Evolutionary conservation across 306 rosid genomes (phyloP).

Genomic region (Dicorynia guianensis): DNA sequence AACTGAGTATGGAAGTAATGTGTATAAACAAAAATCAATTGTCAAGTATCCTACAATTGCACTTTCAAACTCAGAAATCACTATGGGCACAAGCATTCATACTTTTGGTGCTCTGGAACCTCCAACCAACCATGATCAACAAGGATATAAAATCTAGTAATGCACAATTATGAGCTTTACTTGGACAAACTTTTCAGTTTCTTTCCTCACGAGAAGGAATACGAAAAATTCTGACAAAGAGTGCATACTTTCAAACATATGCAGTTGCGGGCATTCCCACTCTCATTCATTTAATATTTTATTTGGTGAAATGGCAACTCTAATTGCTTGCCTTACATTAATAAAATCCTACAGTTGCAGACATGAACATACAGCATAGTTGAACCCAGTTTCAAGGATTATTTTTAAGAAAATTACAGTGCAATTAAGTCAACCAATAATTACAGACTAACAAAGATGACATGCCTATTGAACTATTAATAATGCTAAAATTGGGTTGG

Average conservation of each 20-base stretch:
- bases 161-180: not conserved
- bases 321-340: not conserved
- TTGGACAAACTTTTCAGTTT: too few species aligned
- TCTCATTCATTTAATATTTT: not conserved
- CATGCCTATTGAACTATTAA: slow-evolving; percentile 12
- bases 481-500: slow-evolving; percentile 17
- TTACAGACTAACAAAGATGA: slow-evolving; percentile 18
- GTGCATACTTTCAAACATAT: not conserved
- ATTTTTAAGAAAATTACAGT: not conserved
- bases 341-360: not conserved
- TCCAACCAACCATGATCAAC: not conserved
- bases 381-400: too few species aligned
- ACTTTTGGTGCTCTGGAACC: not conserved
- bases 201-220: not conserved
- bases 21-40: not conserved
- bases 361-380: not conserved
- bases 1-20: not conserved
- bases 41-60: too few species aligned
- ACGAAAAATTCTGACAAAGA: not conserved
- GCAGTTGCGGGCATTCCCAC: not conserved
- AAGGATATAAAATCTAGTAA: not conserved
- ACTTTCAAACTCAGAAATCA: not conserved
- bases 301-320: not conserved
- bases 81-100: not conserved
- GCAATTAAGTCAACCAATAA: not conserved